phyloP scores from a whole-genome alignment of 805 yeast species.

The Kodamaea leandrae region DNA sequence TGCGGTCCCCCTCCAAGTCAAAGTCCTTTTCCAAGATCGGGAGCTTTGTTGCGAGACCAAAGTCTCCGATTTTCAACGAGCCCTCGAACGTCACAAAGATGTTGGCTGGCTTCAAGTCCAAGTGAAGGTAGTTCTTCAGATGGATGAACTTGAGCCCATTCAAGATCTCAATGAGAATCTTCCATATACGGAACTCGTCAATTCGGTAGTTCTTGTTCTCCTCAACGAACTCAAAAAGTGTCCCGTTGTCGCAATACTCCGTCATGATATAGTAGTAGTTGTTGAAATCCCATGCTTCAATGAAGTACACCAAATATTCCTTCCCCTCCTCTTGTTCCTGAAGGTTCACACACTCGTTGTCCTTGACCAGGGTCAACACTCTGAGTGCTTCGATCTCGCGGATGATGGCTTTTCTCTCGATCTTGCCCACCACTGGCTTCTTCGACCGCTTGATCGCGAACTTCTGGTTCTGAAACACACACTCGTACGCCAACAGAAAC shows the following conservation, averaged over 20 bases:
- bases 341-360: conserved; percentile 29
- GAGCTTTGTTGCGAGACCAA: conserved; percentile 84
- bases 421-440: conserved; percentile 49
- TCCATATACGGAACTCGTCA: conserved; percentile 98
- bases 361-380: conserved; percentile 38
- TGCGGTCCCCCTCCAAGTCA: conserved; percentile 96
- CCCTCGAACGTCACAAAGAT: conserved; percentile 95
- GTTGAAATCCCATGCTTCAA: conserved; percentile 83
- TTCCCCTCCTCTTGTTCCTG: conserved; percentile 57
- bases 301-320: conserved; percentile 73
- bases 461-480: conserved; percentile 60
- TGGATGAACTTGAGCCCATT: conserved; percentile 82
- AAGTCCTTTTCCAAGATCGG: conserved; percentile 66
- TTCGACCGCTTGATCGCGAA: conserved; percentile 90
- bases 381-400: conserved; percentile 77
- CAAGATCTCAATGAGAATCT: conserved; percentile 79
- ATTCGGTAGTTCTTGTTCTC: conserved; percentile 72
- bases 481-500: conserved; percentile 85
- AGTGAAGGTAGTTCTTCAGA: conserved; percentile 67
- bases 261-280: conserved; percentile 86
- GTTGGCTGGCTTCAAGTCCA: conserved; percentile 95
- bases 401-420: conserved; percentile 57
- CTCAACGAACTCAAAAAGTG: conserved; percentile 72
- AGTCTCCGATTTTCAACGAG: conserved; percentile 88
- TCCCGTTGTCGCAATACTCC: conserved; percentile 93